A percentile compares a stretch with the other conserved stretches of the same genome.
phyloP scores from a whole-genome alignment of 73 alveolate genomes.

The Uronychia setigera region DNA sequence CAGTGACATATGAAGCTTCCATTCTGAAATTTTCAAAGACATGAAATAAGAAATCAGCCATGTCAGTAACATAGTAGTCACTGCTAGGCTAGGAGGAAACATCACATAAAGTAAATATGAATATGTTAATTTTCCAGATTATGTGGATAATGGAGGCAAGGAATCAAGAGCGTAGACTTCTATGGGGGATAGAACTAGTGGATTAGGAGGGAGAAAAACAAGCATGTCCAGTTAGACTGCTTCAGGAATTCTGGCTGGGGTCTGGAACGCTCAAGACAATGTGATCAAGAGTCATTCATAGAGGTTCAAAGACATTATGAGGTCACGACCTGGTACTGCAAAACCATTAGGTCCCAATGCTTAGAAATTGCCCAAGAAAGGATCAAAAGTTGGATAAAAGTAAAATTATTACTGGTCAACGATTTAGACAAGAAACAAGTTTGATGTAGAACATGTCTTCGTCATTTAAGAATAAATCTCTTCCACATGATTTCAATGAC shows the following conservation, averaged over 20 bases:
- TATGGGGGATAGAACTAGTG: no score
- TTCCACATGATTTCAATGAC: neutral
- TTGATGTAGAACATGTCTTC: neutral
- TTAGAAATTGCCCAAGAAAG: no score
- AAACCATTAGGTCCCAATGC: no score
- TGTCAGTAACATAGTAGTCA: neutral
- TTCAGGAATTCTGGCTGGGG: neutral
- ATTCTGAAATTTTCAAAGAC: neutral
- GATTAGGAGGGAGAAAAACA: neutral
- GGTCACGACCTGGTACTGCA: neutral
- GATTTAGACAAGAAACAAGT: no score
- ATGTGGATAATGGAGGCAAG: neutral
- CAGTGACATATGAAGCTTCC: neutral
- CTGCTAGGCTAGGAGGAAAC: neutral
- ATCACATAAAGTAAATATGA: neutral
- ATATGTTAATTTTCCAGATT: neutral
- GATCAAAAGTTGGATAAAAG: no score
- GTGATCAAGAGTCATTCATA: neutral
- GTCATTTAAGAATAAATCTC: neutral
- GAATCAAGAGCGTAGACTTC: no score
- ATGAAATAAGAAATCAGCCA: neutral
- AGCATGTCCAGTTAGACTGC: neutral
- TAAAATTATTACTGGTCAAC: no score
- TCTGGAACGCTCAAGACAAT: neutral
- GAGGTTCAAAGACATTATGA: neutral